Evolutionary conservation across 768 basidiomycete species (phyloP).

Genomic region (Tricholoma saponaceum): DNA sequence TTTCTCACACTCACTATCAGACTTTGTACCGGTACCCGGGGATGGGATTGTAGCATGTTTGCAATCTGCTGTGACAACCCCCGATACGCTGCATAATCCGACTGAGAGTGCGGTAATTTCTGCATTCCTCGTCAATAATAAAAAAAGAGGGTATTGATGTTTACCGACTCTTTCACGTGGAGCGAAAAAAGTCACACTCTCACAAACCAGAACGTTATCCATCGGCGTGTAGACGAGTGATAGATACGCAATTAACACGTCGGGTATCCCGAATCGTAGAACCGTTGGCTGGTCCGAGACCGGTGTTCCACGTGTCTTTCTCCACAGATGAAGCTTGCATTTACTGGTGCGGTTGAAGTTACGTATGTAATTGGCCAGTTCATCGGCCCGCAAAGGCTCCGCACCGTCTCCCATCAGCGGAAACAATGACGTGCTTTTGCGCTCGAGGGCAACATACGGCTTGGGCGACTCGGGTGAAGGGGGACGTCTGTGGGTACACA

Average conservation of each 20-base stretch:
- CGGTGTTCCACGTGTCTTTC: conserved; percentile 23
- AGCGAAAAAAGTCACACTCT: conserved; percentile 67
- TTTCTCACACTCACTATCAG: conserved; percentile 40
- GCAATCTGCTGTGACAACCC: conserved; percentile 65
- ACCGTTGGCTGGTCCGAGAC: conserved; percentile 30
- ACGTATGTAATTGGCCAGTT: conserved; percentile 50
- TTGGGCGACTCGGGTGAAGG: conserved; percentile 60
- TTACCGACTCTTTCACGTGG: conserved; percentile 62
- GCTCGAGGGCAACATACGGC: conserved; percentile 45
- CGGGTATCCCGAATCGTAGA: conserved; percentile 57
- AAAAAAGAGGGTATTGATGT: neutral
- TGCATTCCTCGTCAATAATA: conserved; percentile 19
- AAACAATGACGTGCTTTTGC: conserved; percentile 37
- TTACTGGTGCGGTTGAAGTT: conserved; percentile 48
- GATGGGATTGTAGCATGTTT: conserved; percentile 51
- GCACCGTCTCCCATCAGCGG: conserved; percentile 33
- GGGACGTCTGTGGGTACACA: conserved; percentile 33
- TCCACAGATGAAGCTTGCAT: conserved; percentile 55
- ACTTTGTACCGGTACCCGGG: conserved; percentile 47
- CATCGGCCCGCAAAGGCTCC: conserved; percentile 37
- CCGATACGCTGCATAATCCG: conserved; percentile 61
- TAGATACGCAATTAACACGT: conserved; percentile 66
- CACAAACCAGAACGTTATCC: conserved; percentile 39
- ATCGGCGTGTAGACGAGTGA: conserved; percentile 38
- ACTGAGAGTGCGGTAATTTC: conserved; percentile 69